Evolutionary conservation across 306 rosid genomes (phyloP).

Genomic region (Lathyrus tuberosus): DNA sequence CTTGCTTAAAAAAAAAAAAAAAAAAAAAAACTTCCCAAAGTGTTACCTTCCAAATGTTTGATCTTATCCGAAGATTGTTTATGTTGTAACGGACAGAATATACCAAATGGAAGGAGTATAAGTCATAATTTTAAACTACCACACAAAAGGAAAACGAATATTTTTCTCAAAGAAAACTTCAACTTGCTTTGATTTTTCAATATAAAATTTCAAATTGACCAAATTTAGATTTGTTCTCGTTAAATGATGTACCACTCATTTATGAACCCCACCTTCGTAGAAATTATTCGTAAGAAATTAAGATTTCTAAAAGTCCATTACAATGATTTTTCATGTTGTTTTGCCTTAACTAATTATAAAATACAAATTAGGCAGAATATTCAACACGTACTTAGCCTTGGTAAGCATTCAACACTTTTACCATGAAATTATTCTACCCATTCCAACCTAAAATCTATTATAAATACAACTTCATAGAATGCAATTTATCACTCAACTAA

Average conservation of each 20-base stretch:
- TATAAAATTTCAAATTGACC: not conserved
- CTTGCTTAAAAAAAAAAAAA: too few species aligned
- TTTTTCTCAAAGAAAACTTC: not conserved
- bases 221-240: not conserved
- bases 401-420: conserved; percentile 13
- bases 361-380: not conserved
- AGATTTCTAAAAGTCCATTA: not conserved
- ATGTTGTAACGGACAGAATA: too few species aligned
- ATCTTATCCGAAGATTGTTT: too few species aligned
- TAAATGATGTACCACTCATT: conserved; percentile 1
- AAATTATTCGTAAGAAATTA: not conserved
- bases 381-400: not conserved
- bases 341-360: not conserved
- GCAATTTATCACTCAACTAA: not conserved
- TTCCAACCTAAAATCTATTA: not conserved
- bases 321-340: not conserved
- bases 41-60: too few species aligned
- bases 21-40: too few species aligned
- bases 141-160: too few species aligned
- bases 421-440: not conserved
- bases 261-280: conserved; percentile 18
- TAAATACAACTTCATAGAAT: not conserved
- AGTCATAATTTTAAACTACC: too few species aligned
- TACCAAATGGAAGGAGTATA: too few species aligned
- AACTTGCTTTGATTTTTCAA: not conserved